phyloP scores from a whole-genome alignment of 495 filamentous ascomycete genomes.

The Penicillium cosmopolitanum region DNA sequence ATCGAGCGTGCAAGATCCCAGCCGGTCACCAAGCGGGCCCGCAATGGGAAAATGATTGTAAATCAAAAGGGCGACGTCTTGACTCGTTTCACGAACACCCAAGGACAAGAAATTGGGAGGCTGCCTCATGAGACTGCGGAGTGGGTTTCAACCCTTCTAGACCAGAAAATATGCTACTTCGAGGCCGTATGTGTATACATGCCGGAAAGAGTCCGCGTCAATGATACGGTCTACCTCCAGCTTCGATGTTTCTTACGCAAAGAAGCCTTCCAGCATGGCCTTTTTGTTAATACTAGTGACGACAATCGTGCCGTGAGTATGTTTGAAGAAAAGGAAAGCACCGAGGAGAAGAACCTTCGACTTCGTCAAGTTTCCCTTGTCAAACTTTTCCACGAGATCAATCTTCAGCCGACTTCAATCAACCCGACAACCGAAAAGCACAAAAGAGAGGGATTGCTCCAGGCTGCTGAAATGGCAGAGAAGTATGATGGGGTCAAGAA shows the following conservation, averaged over 20 bases:
- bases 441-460: slow-evolving; percentile 78
- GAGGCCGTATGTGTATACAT: slow-evolving; percentile 90
- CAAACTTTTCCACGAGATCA: slow-evolving; percentile 86
- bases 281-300: slow-evolving; percentile 56
- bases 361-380: slow-evolving; percentile 86
- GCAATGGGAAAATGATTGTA: slow-evolving; percentile 52
- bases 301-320: slow-evolving; percentile 73
- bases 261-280: slow-evolving; percentile 68
- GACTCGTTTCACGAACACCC: slow-evolving; percentile 86
- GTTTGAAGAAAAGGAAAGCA: slow-evolving; percentile 82
- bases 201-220: slow-evolving; percentile 80
- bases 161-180: slow-evolving; percentile 87
- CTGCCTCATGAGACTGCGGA: slow-evolving; percentile 88
- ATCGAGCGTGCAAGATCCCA: slow-evolving; percentile 87
- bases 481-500: slow-evolving; percentile 72
- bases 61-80: slow-evolving; percentile 75
- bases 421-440: slow-evolving; percentile 79
- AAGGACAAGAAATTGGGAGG: slow-evolving; percentile 82
- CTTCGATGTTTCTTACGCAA: slow-evolving; percentile 76
- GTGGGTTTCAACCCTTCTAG: slow-evolving; percentile 92
- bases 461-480: slow-evolving; percentile 84
- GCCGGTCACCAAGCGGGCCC: slow-evolving; percentile 55
- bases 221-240: slow-evolving; percentile 92
- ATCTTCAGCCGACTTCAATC: slow-evolving; percentile 69
- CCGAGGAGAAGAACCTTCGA: slow-evolving; percentile 83